Conservation (phyloP, 2,329 filamentous ascomycete species). For the Furcasterigmium sp. region DNA sequence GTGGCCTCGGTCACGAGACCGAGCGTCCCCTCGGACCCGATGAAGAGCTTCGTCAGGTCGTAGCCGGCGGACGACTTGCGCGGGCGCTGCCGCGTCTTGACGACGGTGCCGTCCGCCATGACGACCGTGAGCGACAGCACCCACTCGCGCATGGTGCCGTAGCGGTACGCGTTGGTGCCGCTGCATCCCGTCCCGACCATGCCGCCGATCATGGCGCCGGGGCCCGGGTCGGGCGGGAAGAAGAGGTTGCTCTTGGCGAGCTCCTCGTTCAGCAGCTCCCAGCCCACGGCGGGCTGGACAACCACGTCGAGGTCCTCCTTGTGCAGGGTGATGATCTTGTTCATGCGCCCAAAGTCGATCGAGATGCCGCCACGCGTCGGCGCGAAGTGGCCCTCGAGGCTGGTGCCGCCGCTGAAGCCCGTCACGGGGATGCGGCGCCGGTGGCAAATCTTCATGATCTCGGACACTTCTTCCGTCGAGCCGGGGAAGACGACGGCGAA, state of each 20-base stretch:
- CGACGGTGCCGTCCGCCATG: slow-evolving; percentile 80
- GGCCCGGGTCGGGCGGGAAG: slow-evolving; percentile 88
- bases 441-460: slow-evolving; percentile 86
- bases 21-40: slow-evolving; percentile 87
- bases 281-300: slow-evolving; percentile 77
- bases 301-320: slow-evolving; percentile 72
- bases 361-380: slow-evolving; percentile 79
- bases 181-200: slow-evolving; percentile 72
- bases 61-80: slow-evolving; percentile 90
- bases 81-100: slow-evolving; percentile 84
- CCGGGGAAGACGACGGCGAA: slow-evolving; percentile 73
- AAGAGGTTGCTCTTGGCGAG: slow-evolving; percentile 71
- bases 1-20: slow-evolving; percentile 89
- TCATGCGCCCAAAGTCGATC: slow-evolving; percentile 82
- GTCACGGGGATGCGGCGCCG: slow-evolving; percentile 76
- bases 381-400: slow-evolving; percentile 83
- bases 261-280: slow-evolving; percentile 79
- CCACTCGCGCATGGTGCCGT: slow-evolving; percentile 95
- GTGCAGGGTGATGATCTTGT: slow-evolving; percentile 72
- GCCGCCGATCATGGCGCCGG: slow-evolving; percentile 87
- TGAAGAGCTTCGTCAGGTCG: slow-evolving; percentile 83
- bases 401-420: slow-evolving; percentile 82
- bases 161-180: slow-evolving; percentile 87
- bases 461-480: slow-evolving; percentile 77
- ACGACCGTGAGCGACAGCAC: slow-evolving; percentile 83